These are phyloP conservation scores for Cercospora berteroae DNA, from an alignment of 2,329 filamentous ascomycete species.

Conservation along the genomic window DNA sequence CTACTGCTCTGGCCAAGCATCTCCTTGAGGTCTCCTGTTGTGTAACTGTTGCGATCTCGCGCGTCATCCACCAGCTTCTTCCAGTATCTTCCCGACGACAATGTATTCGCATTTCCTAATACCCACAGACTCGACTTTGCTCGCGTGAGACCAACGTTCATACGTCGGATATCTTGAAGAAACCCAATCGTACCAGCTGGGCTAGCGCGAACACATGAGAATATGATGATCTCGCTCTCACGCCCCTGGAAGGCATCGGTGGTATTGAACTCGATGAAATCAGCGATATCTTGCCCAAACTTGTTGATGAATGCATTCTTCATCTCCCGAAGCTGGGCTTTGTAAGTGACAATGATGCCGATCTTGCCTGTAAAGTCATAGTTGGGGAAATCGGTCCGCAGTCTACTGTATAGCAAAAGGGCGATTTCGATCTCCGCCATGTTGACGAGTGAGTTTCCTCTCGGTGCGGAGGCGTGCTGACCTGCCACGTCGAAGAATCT, in stretches of 20 bases:
- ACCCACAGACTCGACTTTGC: constrained; percentile 97
- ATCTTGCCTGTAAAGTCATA: constrained; percentile 66
- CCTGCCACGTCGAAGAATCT: constrained; percentile 96
- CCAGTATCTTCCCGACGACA: constrained; percentile 90
- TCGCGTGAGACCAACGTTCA: constrained; percentile 97
- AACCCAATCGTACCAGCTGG: constrained; percentile 96
- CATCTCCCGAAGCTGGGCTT: constrained; percentile 81
- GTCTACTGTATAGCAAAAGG: constrained; percentile 76
- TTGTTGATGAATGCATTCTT: constrained; percentile 68
- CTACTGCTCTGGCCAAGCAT: constrained; percentile 56
- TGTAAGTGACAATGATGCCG: constrained; percentile 97
- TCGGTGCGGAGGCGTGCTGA: constrained; percentile 74
- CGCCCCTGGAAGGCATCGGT: constrained; percentile 97
- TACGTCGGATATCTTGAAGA: constrained; percentile 94
- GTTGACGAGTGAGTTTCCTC: constrained; percentile 88
- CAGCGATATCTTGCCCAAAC: constrained; percentile 73
- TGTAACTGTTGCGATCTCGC: constrained; percentile 70
- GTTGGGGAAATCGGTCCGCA: constrained; percentile 66
- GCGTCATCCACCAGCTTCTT: constrained; percentile 80
- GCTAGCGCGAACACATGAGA: constrained; percentile 93
- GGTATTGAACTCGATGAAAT: constrained; percentile 93
- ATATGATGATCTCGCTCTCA: constrained; percentile 97
- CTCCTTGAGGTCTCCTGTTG: constrained; percentile 60
- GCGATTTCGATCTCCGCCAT: constrained; percentile 82
- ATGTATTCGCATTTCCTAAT: constrained; percentile 82